Evolutionary conservation across 257 asterid species (phyloP).

Genomic region (Nicotiana tomentosiformis): DNA sequence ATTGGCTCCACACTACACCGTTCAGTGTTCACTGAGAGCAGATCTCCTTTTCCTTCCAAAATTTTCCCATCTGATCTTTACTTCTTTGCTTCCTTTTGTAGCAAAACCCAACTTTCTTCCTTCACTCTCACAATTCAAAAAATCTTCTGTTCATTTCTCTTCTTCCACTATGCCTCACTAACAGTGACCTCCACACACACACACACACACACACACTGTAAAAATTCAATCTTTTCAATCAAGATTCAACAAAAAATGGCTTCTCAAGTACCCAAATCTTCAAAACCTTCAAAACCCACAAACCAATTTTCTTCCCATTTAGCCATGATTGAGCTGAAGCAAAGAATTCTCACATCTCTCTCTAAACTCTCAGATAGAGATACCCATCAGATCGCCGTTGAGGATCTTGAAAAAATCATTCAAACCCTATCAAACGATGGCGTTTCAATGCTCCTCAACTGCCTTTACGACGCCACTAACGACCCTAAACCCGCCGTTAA

Average conservation of each 20-base stretch:
- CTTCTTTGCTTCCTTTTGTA: neutral
- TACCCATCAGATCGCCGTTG: constrained; percentile 97
- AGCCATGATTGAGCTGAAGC: constrained; percentile 93
- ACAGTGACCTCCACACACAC: neutral
- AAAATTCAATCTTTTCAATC: too few relatives aligned
- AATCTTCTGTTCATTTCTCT: neutral
- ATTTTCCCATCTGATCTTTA: neutral
- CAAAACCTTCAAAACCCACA: constrained; percentile 71
- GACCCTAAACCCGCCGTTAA: constrained; percentile 85
- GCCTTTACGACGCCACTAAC: constrained; percentile 81
- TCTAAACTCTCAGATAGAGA: constrained; percentile 96
- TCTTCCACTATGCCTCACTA: neutral
- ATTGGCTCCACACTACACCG: too few relatives aligned
- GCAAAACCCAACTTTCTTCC: neutral
- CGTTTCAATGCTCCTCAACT: constrained; percentile 82
- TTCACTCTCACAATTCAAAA: neutral
- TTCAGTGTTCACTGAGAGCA: neutral
- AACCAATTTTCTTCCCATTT: constrained; percentile 48
- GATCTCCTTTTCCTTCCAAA: neutral
- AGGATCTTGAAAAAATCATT: constrained; percentile 81
- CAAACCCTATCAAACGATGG: constrained; percentile 76
- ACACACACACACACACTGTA: too few relatives aligned
- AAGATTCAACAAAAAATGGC: neutral
- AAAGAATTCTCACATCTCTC: constrained; percentile 72
- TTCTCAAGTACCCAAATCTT: constrained; percentile 33